These are phyloP conservation scores for Clitopilus hobsonii DNA, from an alignment of 768 basidiomycete genomes.

Conservation along the genomic window DNA sequence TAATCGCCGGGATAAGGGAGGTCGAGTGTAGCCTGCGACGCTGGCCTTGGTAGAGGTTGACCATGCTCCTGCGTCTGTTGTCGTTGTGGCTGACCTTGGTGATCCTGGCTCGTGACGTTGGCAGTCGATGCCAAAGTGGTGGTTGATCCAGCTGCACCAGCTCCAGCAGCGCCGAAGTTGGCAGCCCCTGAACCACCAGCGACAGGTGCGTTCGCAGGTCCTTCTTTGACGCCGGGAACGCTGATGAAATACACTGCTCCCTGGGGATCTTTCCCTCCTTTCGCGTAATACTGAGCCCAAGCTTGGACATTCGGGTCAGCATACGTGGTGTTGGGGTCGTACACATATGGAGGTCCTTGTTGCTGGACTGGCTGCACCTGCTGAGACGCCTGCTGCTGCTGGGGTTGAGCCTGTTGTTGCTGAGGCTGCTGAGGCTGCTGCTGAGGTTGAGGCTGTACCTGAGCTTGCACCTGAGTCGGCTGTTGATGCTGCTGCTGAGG, in stretches of 20 bases:
- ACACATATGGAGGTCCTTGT: constrained; percentile 49
- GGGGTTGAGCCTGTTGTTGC: constrained; percentile 15
- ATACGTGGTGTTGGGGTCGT: constrained; percentile 64
- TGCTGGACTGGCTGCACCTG: no score
- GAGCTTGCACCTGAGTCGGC: constrained; percentile 28
- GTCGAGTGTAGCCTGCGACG: neutral
- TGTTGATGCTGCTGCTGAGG: constrained; percentile 20
- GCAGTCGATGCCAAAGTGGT: constrained; percentile 14
- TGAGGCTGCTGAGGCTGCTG: constrained; percentile 15
- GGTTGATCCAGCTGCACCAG: constrained; percentile 14
- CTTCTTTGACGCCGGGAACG: constrained; percentile 67
- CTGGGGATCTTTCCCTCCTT: constrained; percentile 68
- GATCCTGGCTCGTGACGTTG: constrained; percentile 12
- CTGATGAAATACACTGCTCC: constrained; percentile 80
- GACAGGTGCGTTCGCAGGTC: constrained; percentile 10
- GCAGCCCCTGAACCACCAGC: constrained; percentile 5
- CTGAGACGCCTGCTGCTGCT: constrained; percentile 18
- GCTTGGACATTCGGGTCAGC: constrained; percentile 79
- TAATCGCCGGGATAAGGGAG: constrained; percentile 17
- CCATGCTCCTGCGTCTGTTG: constrained; percentile 1
- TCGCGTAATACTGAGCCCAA: constrained; percentile 83
- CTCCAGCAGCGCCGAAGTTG: no score
- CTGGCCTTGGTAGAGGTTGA: constrained; percentile 3
- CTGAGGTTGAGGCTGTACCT: constrained; percentile 19
- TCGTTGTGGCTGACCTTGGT: constrained; percentile 6